A percentile compares a stretch with the other conserved stretches of the same genome.
Conservation (phyloP, 2,329 filamentous ascomycete genomes). For the Parastagonospora nodorum region DNA sequence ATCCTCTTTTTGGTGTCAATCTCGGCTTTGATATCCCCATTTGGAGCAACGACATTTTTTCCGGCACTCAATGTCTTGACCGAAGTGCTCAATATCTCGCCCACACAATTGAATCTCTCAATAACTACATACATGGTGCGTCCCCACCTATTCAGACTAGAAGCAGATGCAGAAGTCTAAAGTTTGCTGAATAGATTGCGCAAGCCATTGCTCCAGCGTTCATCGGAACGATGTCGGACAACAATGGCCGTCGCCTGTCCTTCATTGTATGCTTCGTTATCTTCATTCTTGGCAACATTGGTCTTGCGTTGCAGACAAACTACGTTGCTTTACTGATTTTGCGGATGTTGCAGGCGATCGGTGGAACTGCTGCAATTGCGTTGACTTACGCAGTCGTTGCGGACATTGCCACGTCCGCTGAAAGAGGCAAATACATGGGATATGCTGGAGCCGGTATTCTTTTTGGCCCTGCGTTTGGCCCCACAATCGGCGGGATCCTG, state of each 20-base stretch:
- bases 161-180: neutral
- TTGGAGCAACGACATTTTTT: conserved; percentile 46
- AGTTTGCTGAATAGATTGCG: conserved; percentile 31
- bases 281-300: conserved; percentile 44
- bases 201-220: conserved; percentile 61
- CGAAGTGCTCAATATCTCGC: conserved; percentile 48
- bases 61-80: conserved; percentile 44
- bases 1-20: conserved; percentile 56
- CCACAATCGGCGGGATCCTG: conserved; percentile 41
- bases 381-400: conserved; percentile 73
- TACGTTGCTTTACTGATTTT: conserved; percentile 43
- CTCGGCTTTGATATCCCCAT: conserved; percentile 56
- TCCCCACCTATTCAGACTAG: neutral
- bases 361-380: conserved; percentile 52
- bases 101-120: conserved; percentile 55
- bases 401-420: conserved; percentile 70
- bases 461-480: conserved; percentile 39
- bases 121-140: conserved; percentile 56
- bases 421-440: conserved; percentile 76
- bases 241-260: conserved; percentile 56
- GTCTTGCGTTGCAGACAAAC: conserved; percentile 44
- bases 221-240: conserved; percentile 59
- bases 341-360: conserved; percentile 46
- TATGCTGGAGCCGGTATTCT: conserved; percentile 61
- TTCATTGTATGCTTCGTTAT: conserved; percentile 53